Percentiles rank a stretch among this genome's conserved stretches.
These are phyloP conservation scores for Aphanocladium album DNA, from an alignment of 2,329 filamentous ascomycete genomes.

Conservation along the genomic window DNA sequence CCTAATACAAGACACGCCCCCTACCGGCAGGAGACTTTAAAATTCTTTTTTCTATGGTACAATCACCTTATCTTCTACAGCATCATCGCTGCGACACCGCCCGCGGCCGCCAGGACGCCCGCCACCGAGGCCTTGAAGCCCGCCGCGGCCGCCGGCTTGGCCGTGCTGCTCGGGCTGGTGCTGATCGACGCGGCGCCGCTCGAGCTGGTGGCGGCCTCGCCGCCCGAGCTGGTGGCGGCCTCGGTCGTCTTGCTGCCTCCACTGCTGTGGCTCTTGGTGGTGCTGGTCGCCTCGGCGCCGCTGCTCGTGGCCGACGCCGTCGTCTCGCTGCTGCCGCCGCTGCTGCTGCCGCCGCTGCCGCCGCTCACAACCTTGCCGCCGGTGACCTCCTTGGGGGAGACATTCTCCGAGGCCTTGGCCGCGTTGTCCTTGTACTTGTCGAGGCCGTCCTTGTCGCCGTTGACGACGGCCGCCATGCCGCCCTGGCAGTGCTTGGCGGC, in stretches of 20 bases:
- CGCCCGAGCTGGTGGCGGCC: neutral
- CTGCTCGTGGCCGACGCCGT: neutral
- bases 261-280: no score
- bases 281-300: neutral
- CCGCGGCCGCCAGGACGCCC: neutral
- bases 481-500: slow-evolving; percentile 23
- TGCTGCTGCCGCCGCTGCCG: neutral
- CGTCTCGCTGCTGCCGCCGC: neutral
- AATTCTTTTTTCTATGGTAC: no score
- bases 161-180: neutral
- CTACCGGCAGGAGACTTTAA: no score
- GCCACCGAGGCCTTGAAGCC: slow-evolving; percentile 1
- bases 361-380: neutral
- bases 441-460: neutral
- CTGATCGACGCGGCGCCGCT: neutral
- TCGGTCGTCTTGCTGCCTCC: neutral
- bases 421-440: neutral
- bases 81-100: slow-evolving; percentile 5
- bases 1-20: no score
- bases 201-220: neutral
- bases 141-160: neutral
- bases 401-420: neutral
- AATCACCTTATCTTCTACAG: neutral
- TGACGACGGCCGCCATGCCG: slow-evolving; percentile 17
- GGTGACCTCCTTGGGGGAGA: neutral